phyloP scores from a whole-genome alignment of 2,329 filamentous ascomycete species.

The Colletotrichum sp. region DNA sequence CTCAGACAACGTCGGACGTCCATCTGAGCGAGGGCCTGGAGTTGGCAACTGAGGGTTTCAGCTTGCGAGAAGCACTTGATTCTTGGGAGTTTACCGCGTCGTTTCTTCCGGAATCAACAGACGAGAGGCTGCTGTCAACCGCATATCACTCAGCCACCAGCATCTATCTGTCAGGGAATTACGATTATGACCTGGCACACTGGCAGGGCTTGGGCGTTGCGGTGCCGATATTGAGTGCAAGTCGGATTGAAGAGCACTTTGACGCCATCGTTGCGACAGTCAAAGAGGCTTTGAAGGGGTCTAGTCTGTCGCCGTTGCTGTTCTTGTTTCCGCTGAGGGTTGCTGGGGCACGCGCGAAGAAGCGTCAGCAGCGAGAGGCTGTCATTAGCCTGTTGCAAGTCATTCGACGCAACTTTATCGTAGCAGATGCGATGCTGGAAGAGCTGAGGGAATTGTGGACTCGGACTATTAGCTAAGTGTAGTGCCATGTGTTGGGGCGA shows the following conservation, averaged over 20 bases:
- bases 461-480: neutral
- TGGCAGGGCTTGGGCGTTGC: conserved; percentile 29
- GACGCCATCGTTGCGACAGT: conserved; percentile 27
- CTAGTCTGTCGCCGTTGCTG: conserved; percentile 33
- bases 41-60: conserved; percentile 25
- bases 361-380: conserved; percentile 24
- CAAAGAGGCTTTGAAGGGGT: conserved; percentile 17
- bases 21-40: neutral
- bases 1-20: neutral
- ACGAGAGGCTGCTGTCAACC: conserved; percentile 24
- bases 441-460: neutral
- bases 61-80: conserved; percentile 18
- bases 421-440: neutral
- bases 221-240: conserved; percentile 25
- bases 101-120: neutral
- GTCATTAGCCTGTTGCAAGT: conserved; percentile 24
- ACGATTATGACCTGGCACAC: conserved; percentile 36
- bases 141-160: conserved; percentile 36
- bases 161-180: conserved; percentile 40
- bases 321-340: conserved; percentile 38
- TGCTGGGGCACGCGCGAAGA: conserved; percentile 33
- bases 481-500: neutral
- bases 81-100: neutral
- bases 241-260: conserved; percentile 26
- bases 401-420: neutral